Evolutionary conservation across 192 early-diverging fungal species (phyloP).

Genomic region (Coemansia sp.): DNA sequence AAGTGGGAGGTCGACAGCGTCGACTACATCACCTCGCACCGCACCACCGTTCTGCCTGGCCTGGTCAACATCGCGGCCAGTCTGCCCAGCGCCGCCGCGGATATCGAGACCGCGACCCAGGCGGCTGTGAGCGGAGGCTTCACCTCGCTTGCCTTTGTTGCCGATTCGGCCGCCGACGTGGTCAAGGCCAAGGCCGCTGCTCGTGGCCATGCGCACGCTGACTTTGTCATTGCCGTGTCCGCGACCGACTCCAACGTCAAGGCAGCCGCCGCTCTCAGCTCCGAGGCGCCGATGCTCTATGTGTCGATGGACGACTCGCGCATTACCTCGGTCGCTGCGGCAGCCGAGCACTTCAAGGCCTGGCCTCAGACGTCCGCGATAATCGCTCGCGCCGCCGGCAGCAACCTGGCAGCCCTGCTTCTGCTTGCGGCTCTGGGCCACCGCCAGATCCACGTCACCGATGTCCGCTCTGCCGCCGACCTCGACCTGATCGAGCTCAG

Average conservation of each 20-base stretch:
- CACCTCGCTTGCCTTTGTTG: constrained; percentile 65
- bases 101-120: constrained; percentile 62
- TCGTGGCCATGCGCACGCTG: constrained; percentile 60
- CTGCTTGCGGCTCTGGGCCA: constrained; percentile 81
- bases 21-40: constrained; percentile 90
- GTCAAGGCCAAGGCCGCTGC: constrained; percentile 54
- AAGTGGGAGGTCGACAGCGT: constrained; percentile 72
- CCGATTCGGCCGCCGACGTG: constrained; percentile 54
- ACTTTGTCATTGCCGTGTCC: constrained; percentile 71
- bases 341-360: constrained; percentile 64
- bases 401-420: constrained; percentile 83
- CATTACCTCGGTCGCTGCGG: constrained; percentile 9
- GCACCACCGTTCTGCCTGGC: constrained; percentile 79
- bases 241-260: constrained; percentile 67
- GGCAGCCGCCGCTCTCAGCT: constrained; percentile 46
- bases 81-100: constrained; percentile 55
- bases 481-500: constrained; percentile 79
- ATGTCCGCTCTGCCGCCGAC: constrained; percentile 75
- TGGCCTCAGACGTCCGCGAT: constrained; percentile 78
- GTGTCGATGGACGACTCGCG: constrained; percentile 56
- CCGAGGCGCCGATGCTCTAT: constrained; percentile 57
- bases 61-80: constrained; percentile 78
- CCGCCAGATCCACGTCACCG: constrained; percentile 85
- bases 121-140: constrained; percentile 84
- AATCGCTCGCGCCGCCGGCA: constrained; percentile 80